Evolutionary conservation across 768 basidiomycete genomes (phyloP).

Genomic region (Suillus placidus): DNA sequence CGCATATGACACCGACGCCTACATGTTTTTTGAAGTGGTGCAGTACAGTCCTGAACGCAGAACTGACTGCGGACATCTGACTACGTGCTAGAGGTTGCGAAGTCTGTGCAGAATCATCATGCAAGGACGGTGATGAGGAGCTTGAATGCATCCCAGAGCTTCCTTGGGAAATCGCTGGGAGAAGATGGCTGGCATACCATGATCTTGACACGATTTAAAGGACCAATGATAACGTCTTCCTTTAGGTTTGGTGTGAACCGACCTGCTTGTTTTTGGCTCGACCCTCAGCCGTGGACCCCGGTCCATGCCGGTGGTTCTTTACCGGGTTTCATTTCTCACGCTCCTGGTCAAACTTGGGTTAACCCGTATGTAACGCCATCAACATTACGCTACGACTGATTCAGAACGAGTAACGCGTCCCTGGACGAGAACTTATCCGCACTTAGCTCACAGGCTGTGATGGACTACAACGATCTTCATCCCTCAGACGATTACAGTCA

Average conservation of each 20-base stretch:
- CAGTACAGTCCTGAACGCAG: slow-evolving; percentile 15
- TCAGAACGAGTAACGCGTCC: not conserved
- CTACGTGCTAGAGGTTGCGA: slow-evolving; percentile 8
- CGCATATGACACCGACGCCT: slow-evolving; percentile 43
- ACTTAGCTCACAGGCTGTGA: slow-evolving; percentile 17
- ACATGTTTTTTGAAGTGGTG: slow-evolving; percentile 38
- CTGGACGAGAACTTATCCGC: not conserved
- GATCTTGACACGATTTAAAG: not conserved
- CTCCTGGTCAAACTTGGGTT: not conserved
- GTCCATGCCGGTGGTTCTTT: not conserved
- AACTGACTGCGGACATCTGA: slow-evolving; percentile 9
- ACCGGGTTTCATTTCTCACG: slow-evolving; percentile 37
- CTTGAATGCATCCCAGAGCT: slow-evolving; percentile 33
- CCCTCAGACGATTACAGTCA: slow-evolving; percentile 82
- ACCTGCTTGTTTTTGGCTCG: not conserved
- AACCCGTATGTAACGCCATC: too few relatives aligned
- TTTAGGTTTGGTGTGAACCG: slow-evolving; percentile 1
- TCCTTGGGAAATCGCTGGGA: slow-evolving; percentile 24
- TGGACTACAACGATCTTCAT: slow-evolving; percentile 67
- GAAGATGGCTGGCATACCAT: slow-evolving; percentile 23
- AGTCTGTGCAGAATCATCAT: slow-evolving; percentile 13
- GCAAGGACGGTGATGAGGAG: slow-evolving; percentile 12
- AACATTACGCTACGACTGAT: not conserved
- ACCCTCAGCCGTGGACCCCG: not conserved
- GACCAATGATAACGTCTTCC: not conserved